A percentile compares a stretch with the other conserved stretches of the same genome.
Conservation (phyloP, 2,329 filamentous ascomycete species). For the Zymoseptoria passerinii region DNA sequence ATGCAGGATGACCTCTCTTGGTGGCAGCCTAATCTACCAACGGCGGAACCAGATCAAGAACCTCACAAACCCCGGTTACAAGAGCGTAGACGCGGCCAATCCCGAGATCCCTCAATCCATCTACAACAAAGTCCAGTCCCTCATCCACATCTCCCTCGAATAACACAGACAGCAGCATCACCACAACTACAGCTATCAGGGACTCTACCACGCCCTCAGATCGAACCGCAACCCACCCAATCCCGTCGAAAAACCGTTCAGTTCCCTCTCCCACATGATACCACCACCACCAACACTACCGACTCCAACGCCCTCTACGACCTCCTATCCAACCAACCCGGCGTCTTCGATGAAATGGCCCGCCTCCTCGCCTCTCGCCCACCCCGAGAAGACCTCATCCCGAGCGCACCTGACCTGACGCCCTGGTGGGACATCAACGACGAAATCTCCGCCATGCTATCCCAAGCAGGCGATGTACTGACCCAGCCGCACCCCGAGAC, state of each 20-base stretch:
- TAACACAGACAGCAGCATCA: background rate
- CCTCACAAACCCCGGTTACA: background rate
- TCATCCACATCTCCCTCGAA: background rate
- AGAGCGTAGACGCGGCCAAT: background rate
- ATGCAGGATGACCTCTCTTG: background rate
- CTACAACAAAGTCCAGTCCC: background rate
- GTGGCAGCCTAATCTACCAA: background rate
- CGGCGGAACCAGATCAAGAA: background rate
- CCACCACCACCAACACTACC: background rate
- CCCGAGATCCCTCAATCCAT: background rate
- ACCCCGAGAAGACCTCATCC: background rate
- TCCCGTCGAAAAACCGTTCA: background rate
- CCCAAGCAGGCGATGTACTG: background rate
- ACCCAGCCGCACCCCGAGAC: background rate
- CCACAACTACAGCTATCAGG: background rate
- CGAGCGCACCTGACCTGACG: background rate
- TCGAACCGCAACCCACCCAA: background rate
- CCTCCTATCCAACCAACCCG: background rate
- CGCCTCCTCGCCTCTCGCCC: background rate
- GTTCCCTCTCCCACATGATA: background rate
- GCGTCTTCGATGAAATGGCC: conserved; percentile 5
- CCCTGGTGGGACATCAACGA: background rate
- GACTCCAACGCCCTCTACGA: background rate
- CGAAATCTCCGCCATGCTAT: background rate
- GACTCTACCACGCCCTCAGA: background rate